A percentile compares a stretch with the other conserved stretches of the same genome.
These are phyloP conservation scores for Colletotrichum simmondsii DNA, from an alignment of 2,329 filamentous ascomycete species.

Conservation along the genomic window DNA sequence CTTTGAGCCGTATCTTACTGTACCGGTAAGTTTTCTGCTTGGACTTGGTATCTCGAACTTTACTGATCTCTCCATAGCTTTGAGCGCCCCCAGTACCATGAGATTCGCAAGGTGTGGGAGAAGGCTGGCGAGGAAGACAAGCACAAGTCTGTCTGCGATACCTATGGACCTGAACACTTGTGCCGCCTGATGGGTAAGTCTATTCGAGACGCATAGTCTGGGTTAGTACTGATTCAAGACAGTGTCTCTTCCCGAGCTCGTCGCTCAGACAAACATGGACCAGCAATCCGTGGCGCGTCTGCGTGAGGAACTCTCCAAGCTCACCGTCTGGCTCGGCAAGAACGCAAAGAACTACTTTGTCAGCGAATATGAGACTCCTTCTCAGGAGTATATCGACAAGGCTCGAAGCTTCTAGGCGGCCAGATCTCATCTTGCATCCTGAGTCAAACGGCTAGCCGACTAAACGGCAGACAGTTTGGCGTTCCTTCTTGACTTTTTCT, in stretches of 20 bases:
- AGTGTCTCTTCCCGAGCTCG: slow-evolving; percentile 92
- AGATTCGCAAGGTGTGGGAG: slow-evolving; percentile 78
- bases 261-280: slow-evolving; percentile 99
- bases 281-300: slow-evolving; percentile 88
- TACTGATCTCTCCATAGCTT: slow-evolving; percentile 66
- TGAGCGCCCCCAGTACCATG: slow-evolving; percentile 88
- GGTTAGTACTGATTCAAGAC: slow-evolving; percentile 22
- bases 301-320: slow-evolving; percentile 87
- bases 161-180: slow-evolving; percentile 94
- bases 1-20: slow-evolving; percentile 86
- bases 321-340: slow-evolving; percentile 86
- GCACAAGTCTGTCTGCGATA: slow-evolving; percentile 79
- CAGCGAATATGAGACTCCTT: slow-evolving; percentile 78
- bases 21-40: slow-evolving; percentile 67
- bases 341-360: slow-evolving; percentile 83
- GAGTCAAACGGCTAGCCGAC: background rate
- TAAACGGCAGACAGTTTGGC: background rate
- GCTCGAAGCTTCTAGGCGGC: slow-evolving; percentile 58
- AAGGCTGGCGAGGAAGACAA: slow-evolving; percentile 70
- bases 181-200: slow-evolving; percentile 85
- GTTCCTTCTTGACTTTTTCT: background rate
- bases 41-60: background rate
- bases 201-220: background rate
- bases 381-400: slow-evolving; percentile 77
- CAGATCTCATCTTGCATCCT: background rate